Conservation (phyloP, 805 yeast species). For the Monosporozyma servazzii region DNA sequence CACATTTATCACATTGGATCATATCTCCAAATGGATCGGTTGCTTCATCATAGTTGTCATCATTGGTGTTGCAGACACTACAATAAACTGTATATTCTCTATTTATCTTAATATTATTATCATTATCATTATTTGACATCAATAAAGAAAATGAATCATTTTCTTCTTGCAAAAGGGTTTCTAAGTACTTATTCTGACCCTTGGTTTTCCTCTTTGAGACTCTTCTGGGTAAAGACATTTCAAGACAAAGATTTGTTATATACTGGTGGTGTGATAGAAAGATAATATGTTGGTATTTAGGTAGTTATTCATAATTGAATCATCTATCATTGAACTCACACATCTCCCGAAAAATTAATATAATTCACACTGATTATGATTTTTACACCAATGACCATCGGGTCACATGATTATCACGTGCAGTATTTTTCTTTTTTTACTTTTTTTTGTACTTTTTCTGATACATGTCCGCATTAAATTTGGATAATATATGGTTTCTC, state of each 20-base stretch:
- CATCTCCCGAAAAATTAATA: too few relatives aligned
- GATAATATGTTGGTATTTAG: too few relatives aligned
- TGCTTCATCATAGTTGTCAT: slow-evolving; percentile 48
- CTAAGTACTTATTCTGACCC: slow-evolving; percentile 31
- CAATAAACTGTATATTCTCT: slow-evolving; percentile 45
- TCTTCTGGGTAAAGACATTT: slow-evolving; percentile 25
- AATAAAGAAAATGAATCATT: slow-evolving; percentile 9
- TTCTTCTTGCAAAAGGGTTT: slow-evolving; percentile 24
- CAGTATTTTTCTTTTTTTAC: too few relatives aligned
- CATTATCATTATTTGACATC: slow-evolving; percentile 9
- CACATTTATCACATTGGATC: slow-evolving; percentile 59
- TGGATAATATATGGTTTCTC: too few relatives aligned
- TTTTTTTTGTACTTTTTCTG: too few relatives aligned
- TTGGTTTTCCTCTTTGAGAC: slow-evolving; percentile 37
- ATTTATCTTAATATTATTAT: slow-evolving; percentile 13
- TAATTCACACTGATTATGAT: too few relatives aligned
- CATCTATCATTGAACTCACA: too few relatives aligned
- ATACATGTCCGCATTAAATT: too few relatives aligned
- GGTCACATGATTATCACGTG: too few relatives aligned
- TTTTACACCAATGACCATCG: too few relatives aligned
- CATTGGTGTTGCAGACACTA: slow-evolving; percentile 51
- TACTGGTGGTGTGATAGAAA: too few relatives aligned
- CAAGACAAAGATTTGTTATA: background rate
- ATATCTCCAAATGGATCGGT: slow-evolving; percentile 44
- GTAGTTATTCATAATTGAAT: too few relatives aligned